Base-by-base conservation (phyloP, 2,329 filamentous ascomycete genomes). In the Endoconidiophora polonica region DNA sequence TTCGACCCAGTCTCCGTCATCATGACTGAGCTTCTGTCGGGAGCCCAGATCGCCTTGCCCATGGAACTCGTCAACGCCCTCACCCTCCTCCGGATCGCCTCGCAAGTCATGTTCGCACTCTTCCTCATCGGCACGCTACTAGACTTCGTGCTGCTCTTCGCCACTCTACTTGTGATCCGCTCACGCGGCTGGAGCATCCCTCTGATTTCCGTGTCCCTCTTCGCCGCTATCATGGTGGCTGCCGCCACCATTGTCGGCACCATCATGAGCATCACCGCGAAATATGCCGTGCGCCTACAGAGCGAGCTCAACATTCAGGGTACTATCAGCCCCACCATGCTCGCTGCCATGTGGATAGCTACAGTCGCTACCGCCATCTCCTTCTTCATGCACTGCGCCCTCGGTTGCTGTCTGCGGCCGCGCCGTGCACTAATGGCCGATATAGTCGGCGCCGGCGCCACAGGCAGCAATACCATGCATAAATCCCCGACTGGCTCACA, bases 1-100 rank as follows among this genome's bases (percentile, higher is more conserved):
- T 95, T 95, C 68, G 86, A 95, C 62, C 88, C 88, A 0, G 81
- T 94, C 40, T 69, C 81, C 52, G 86, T 95, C 56, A 68, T 96
- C 44, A 69, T 86, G 55, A 76, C 76, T 57, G 83, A 94, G 65
- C 71, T 96, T 24, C 73, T 96, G 7, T 67, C 84, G 9, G 86
- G 87, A 41, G 86, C 87, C 20, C 83, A 79, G 36, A 87, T 95
- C 62, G 83, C 83, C 9, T 71, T 94, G 22, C 88, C 90, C 9
- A 70, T 75, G 26, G 67, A 87, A 54, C 77, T 94, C 58, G 73
- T 76, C 60, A 72, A 79, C 54, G 81, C 88, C 56, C 76, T 95
- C 46, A 69, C 73, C 53, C 74, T 94, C 52, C 80, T 94, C 57
- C 74, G 74, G 50, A 71, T 81, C 52, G 83, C 80, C 44, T 90